Base-by-base conservation (phyloP, 768 basidiomycete species). In the Mycena amicta region DNA sequence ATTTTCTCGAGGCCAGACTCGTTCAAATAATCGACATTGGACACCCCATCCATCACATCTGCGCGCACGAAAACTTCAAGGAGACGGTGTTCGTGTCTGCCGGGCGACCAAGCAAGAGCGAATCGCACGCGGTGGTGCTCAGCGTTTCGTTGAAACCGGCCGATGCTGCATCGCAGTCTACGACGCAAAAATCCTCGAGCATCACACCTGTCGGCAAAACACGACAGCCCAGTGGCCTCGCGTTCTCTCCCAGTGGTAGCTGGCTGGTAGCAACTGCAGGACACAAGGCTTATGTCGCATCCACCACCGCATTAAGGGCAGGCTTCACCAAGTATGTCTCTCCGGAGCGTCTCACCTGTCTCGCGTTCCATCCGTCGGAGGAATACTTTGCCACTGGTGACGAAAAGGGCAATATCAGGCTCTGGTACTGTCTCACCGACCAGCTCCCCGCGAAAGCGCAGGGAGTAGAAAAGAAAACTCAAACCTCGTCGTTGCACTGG, bases 351-450 rank as follows among this genome's bases (percentile, higher is more conserved):
- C 77, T 98, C 57, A 94, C 91, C 1, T 93, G 91, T 70, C 78
- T 97, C 41, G 85, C 91, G 4, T 90, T 92, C 70, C 93, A 96
- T 70, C 96, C 96, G 2, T 80, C 77, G 51, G 89, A 97, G 61
- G 92, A 95, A 55, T 95, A 91, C 73, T 97, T 98, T 71, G 97
- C 94, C 3, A 97, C 96, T 0, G 97, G 97, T 25, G 95, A 98
- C 67, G 79, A 77, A 22, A 86, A 86, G 61, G 97, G 97, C 54
- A 79, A 83, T 62, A 89, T 99, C 47, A 83, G 92, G 30, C 71
- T 98, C 6, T 98, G 96, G 95, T 95, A 97, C 71, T 96, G 93
- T 72, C 80, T 96, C 18, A 84, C 88, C 60, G 83, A 89, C 66
- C 78, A 78, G 23, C 68, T 81, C 25, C 74, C 77, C 12, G 67